These are phyloP conservation scores for Argentina anserina DNA, from an alignment of 306 rosid genomes.

Conservation along the genomic window DNA sequence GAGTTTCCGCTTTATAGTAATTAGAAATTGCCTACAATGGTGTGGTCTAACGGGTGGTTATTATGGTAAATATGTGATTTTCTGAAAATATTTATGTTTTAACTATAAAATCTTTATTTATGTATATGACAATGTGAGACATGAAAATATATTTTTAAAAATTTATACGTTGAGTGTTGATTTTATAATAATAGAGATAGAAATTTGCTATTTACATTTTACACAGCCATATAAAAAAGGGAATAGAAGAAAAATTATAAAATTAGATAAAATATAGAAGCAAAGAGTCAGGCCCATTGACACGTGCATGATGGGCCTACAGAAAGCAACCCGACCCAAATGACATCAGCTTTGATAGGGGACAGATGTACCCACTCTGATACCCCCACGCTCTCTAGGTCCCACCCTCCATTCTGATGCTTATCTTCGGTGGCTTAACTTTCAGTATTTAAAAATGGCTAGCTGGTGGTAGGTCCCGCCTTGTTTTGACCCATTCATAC, in stretches of 20 bases:
- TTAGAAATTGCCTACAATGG: no score
- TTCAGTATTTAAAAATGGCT: neutral
- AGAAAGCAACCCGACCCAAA: conserved; percentile 2
- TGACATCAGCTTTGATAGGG: conserved; percentile 7
- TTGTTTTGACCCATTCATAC: neutral
- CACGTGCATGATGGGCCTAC: neutral
- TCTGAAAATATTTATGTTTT: no score
- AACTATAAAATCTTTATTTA: no score
- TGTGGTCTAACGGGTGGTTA: no score
- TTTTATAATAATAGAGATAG: no score
- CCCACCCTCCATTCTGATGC: neutral
- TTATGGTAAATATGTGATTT: no score
- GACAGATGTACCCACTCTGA: neutral
- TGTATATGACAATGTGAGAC: no score
- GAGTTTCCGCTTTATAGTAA: no score
- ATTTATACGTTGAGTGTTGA: no score
- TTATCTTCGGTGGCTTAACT: neutral
- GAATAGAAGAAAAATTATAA: neutral
- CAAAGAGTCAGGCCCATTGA: neutral
- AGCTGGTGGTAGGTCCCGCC: neutral
- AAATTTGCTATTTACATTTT: no score
- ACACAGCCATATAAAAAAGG: no score
- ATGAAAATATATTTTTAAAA: no score
- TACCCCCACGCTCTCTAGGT: neutral
- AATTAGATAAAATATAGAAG: neutral